Evolutionary conservation across 2,329 filamentous ascomycete genomes (phyloP).

Genomic region (Beauveria sp.): DNA sequence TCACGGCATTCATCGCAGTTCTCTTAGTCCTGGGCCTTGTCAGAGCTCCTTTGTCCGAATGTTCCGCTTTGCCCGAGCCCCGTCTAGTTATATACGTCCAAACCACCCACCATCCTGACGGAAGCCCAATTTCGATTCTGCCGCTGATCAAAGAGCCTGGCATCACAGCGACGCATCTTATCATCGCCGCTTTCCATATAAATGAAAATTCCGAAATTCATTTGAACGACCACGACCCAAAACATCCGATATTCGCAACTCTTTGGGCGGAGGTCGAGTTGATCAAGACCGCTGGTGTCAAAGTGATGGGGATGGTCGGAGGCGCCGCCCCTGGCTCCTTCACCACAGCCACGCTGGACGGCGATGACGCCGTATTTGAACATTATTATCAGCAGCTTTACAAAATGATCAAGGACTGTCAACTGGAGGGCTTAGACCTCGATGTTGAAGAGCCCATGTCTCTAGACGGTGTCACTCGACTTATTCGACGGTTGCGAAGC

Average conservation of each 20-base stretch:
- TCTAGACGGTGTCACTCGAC: conserved; percentile 52
- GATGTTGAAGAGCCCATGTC: conserved; percentile 73
- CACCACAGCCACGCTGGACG: conserved; percentile 42
- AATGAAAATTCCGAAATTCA: conserved; percentile 59
- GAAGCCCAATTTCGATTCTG: conserved; percentile 39
- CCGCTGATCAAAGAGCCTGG: conserved; percentile 34
- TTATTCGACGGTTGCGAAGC: conserved; percentile 55
- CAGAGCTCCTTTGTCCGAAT: background rate
- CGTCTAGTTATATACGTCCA: conserved; percentile 44
- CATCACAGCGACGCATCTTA: conserved; percentile 62
- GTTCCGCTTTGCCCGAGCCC: conserved; percentile 4
- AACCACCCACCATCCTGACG: conserved; percentile 34
- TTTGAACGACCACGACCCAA: conserved; percentile 67
- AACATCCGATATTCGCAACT: conserved; percentile 52
- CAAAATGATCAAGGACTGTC: conserved; percentile 50
- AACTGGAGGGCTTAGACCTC: conserved; percentile 61
- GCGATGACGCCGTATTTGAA: conserved; percentile 54
- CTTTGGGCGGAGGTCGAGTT: conserved; percentile 70
- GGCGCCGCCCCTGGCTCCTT: conserved; percentile 71
- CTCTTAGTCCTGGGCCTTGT: background rate
- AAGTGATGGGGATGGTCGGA: conserved; percentile 75
- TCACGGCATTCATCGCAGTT: background rate
- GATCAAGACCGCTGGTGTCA: conserved; percentile 63
- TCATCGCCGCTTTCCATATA: conserved; percentile 74
- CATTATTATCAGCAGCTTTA: conserved; percentile 61